Evolutionary conservation across 805 yeast species (phyloP).

Genomic region (Hanseniaspora opuntiae): DNA sequence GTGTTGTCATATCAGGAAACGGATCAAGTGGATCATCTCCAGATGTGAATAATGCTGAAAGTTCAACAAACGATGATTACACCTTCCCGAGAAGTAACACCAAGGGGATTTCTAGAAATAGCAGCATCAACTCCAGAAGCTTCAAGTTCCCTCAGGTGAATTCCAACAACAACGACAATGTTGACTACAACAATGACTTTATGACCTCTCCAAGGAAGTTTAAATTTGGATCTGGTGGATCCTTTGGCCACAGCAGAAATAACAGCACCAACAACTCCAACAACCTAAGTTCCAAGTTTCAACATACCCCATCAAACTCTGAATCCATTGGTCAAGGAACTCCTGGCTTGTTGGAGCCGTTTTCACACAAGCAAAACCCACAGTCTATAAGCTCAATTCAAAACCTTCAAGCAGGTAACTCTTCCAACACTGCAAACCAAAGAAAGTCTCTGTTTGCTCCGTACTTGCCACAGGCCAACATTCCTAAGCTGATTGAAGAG

Average conservation of each 20-base stretch:
- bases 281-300: constrained; percentile 14
- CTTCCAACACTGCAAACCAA: constrained; percentile 27
- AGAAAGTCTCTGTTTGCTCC: constrained; percentile 88
- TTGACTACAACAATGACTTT: constrained; percentile 7
- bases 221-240: constrained; percentile 38
- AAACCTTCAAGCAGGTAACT: constrained; percentile 27
- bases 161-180: not conserved
- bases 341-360: constrained; percentile 24
- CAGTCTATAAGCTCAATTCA: constrained; percentile 46
- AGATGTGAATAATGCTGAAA: constrained; percentile 17
- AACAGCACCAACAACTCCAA: constrained; percentile 24
- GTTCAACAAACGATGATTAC: constrained; percentile 15
- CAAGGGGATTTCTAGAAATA: constrained; percentile 9
- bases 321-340: constrained; percentile 27
- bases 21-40: constrained; percentile 16
- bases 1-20: constrained; percentile 11
- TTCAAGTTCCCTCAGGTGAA: constrained; percentile 2
- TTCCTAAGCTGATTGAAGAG: constrained; percentile 77
- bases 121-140: constrained; percentile 6
- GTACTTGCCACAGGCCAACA: constrained; percentile 80
- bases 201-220: constrained; percentile 15
- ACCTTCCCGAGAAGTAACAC: constrained; percentile 15
- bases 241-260: constrained; percentile 40
- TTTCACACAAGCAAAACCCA: constrained; percentile 59
- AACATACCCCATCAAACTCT: constrained; percentile 5